These are phyloP conservation scores for Pleurotus giganteus DNA, from an alignment of 768 basidiomycete genomes.

Conservation along the genomic window DNA sequence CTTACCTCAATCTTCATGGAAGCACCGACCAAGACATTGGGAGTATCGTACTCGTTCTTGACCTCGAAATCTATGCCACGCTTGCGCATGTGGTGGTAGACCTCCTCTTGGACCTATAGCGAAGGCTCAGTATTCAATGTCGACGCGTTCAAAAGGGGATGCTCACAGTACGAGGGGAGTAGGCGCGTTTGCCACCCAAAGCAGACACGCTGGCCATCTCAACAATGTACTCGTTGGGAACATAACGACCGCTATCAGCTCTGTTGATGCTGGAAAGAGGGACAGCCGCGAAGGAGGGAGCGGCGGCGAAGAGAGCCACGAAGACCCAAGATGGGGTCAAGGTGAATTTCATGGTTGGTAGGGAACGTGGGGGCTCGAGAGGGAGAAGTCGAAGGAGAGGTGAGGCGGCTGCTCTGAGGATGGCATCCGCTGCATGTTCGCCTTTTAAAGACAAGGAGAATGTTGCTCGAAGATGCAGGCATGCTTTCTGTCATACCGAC, in stretches of 20 bases:
- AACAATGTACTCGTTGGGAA: slow-evolving; percentile 56
- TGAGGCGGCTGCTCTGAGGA: slow-evolving; percentile 5
- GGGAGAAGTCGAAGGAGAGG: slow-evolving; percentile 3
- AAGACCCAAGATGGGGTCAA: slow-evolving; percentile 13
- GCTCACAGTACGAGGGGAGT: slow-evolving; percentile 22
- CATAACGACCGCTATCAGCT: slow-evolving; percentile 32
- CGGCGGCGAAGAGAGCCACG: slow-evolving; percentile 26
- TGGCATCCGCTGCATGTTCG: neutral
- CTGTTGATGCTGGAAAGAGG: slow-evolving; percentile 37
- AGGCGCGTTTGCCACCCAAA: slow-evolving; percentile 33
- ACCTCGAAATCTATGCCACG: slow-evolving; percentile 44
- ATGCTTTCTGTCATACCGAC: slow-evolving; percentile 11
- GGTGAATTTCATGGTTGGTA: slow-evolving; percentile 11
- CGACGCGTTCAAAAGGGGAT: neutral
- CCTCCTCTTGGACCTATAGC: slow-evolving; percentile 43
- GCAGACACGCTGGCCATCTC: slow-evolving; percentile 46
- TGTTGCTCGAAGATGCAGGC: slow-evolving; percentile 7
- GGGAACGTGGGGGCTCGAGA: slow-evolving; percentile 8
- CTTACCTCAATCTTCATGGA: slow-evolving; percentile 46
- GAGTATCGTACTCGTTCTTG: slow-evolving; percentile 48
- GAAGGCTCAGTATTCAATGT: neutral
- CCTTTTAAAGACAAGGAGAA: slow-evolving; percentile 9
- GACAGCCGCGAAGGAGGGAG: slow-evolving; percentile 25
- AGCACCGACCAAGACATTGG: slow-evolving; percentile 58
- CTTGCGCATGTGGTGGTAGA: slow-evolving; percentile 46